Base-by-base conservation (phyloP, 192 early-diverging fungal genomes). In the Coemansia sp. region DNA sequence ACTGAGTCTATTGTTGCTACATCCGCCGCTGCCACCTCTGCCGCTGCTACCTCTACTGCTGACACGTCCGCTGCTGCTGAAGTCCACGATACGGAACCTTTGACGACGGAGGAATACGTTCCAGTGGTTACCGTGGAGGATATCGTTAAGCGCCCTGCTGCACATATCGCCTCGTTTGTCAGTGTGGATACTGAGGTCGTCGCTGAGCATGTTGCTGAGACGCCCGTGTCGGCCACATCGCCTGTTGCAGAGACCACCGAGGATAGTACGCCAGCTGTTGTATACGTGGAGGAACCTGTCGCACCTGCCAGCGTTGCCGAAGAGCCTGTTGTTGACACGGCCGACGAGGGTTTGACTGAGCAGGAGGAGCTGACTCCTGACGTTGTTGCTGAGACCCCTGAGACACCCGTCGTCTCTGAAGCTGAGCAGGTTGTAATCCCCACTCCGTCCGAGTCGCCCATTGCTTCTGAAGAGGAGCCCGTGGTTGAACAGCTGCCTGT, bases 81-180 rank as follows among this genome's bases (percentile, higher is more conserved):
- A 29, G 12, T 57, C 29, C 11, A 11, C 12, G 29, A 29, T 11
- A 15, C 54, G 15, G 54, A 57, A 15, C 5, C 54, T 29, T 27
- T 7, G 54, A 16, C 54, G 29, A 31, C 54, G 10, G 43, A 24
- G 40, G 22, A 44, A 43, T 31, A 31, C 34, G 6, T 40, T 34
- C 22, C 38, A n/a, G 63, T 29, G n/a, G 34, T 22, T 63, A 12
- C 40, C 1, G 24, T 33, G 12, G 36, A 68, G 40, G 22, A 43
- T 43, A 34, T 55, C 5, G 51, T 24, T 42, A 54, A 54, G 52
- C 36, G 51, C 38, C 51, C 41, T 0, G 36, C 8, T 22, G 61
- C 51, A 12, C 62, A 71, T 47, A 47, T 54, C 60, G 31, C 46
- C 24, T 52, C 68, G 13, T 60, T 59, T 34, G 68, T 24, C 18